phyloP scores from a whole-genome alignment of 1,139 yeast species.

The Debaryomyces fabryi region DNA sequence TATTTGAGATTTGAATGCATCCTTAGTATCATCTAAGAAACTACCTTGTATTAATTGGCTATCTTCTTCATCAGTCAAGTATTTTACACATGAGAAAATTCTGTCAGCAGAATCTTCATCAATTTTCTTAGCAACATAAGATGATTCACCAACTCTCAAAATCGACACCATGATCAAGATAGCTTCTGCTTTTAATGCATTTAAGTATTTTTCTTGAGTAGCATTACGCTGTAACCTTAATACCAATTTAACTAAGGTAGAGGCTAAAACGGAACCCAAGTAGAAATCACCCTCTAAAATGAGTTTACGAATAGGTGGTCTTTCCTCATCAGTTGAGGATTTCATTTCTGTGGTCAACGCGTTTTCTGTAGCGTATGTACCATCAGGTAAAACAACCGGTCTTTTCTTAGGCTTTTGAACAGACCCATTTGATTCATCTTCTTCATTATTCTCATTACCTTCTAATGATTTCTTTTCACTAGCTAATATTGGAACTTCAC shows the following conservation, averaged over 20 bases:
- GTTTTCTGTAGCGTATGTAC: conserved; percentile 96
- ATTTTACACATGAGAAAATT: conserved; percentile 78
- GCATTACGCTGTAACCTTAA: conserved; percentile 71
- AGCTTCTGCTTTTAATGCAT: conserved; percentile 94
- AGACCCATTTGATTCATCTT: conserved; percentile 27
- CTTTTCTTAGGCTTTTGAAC: conserved; percentile 46
- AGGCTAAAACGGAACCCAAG: conserved; percentile 83
- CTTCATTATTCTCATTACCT: conserved; percentile 33
- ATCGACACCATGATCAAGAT: conserved; percentile 89
- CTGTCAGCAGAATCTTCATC: conserved; percentile 97
- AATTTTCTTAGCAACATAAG: conserved; percentile 71
- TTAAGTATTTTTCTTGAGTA: conserved; percentile 57
- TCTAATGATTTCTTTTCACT: conserved; percentile 60
- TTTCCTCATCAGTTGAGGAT: conserved; percentile 36
- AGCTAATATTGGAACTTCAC: conserved; percentile 88
- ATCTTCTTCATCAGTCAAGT: conserved; percentile 68
- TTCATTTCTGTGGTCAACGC: conserved; percentile 62
- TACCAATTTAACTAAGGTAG: conserved; percentile 86
- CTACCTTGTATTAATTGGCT: conserved; percentile 59
- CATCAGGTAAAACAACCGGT: conserved; percentile 93
- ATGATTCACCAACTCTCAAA: conserved; percentile 85
- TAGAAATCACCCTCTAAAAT: conserved; percentile 89
- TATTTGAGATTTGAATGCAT: conserved; percentile 74
- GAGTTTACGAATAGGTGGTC: conserved; percentile 80
- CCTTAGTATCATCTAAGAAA: conserved; percentile 84